Base-by-base conservation (phyloP, 2,329 filamentous ascomycete species). In the Tothia fuscella region DNA sequence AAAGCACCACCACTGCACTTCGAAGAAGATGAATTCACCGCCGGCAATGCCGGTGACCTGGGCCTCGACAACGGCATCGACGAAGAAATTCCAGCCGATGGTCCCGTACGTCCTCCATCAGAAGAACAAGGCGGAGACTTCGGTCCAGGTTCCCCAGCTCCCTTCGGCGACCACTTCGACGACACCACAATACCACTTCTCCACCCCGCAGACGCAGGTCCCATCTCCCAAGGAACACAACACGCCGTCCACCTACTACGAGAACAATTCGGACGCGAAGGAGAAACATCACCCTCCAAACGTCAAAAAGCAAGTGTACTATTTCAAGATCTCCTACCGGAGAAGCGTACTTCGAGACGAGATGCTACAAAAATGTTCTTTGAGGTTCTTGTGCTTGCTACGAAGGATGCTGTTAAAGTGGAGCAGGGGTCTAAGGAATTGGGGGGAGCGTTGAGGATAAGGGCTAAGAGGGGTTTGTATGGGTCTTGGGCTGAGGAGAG, bases 341-440 rank as follows among this genome's bases (percentile, higher is more conserved):
- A 93, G 62, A 66, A 71, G 49, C 75, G 74, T 46, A 89, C 89
- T 1, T 86, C 74, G 50, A 84, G 85, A 60, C 82, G 82, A 6
- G 91, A 96, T 53, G 91, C 91, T 0, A 98, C 91, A 32, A 95
- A 95, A 71, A 95, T 98, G 87, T 98, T 98, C 67, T 98, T 98
- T 54, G 91, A 98, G 64, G 81, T 91, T 42, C 71, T 98, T 19
- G 91, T 98, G 3, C 72, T 98, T 35, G 91, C 89, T 4, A 98
- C 91, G 31, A 98, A 98, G 66, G 91, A 98, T 58, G 91, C 91
- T 21, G 83, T 98, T 64, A 94, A 94, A 64, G 86, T 96, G 20
- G 89, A 96, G 58, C 91, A 98, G 62, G 74, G 74, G 37, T 68
- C 79, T 47, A 74, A 73, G 12, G 55, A 71, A 28, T 73, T 96